Evolutionary conservation across 345 rosid species (phyloP), one percentile per base, ranked within the genome.

Genomic region (Mercurialis annua): DNA sequence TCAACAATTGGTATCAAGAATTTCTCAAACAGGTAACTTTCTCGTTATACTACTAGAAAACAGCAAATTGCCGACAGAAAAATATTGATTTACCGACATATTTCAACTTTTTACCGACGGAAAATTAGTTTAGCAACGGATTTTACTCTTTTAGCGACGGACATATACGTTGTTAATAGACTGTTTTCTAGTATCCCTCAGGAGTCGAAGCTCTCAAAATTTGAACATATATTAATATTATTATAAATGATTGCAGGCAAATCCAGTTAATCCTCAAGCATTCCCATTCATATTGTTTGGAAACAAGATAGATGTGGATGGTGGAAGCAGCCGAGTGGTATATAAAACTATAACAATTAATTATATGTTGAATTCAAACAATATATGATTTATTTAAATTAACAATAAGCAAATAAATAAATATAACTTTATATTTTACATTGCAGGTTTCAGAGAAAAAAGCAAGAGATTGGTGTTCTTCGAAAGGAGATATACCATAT

Each of bases 271-370:
- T 50, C 88, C 84, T 0, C 84, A 76, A 34, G 6, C 80, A 2
- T 88, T 86, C 64, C 97, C 97, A 1, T 92, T 92, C 51, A 36
- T 90, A 68, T 15, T 92, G 73, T 72, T 90, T 0, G 97, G 98
- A 34, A 90, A 90, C 81, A 90, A 92, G 83, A 77, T 79, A 17
- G 98, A 92, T 60, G 18, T 80, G 10, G 87, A 87, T 64, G 97
- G 97, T 20, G 98, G 96, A 75, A 80, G 44, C 70, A 83, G 85
- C 73, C 70, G 89, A 77, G 83, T 56, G 87, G 90, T 86, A 84
- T n/a, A 7, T n/a, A 68, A 23, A 17, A n/a, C 15, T 12, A 50
- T 31, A 18, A 38, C 5, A 59, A 54, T 52, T 38, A 16, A 34
- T n/a, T n/a, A n/a, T 38, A 36, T n/a, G 46, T 33, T 36, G 34